phyloP scores from a whole-genome alignment of 805 yeast genomes.

The Diddensiella transvaalensis region DNA sequence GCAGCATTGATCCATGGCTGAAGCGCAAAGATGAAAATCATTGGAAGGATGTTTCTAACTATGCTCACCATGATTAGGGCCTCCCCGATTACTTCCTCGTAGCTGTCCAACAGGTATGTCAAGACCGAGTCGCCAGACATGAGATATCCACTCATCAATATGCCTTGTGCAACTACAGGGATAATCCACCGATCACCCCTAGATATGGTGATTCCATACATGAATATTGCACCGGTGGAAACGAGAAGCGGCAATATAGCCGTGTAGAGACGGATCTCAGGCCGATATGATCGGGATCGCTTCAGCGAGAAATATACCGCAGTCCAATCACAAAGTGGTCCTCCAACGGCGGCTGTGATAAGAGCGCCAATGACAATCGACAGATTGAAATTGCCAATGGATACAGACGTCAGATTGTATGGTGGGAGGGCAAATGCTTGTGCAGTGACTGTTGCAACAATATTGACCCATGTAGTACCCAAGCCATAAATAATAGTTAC shows the following conservation, averaged over 20 bases:
- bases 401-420: not conserved
- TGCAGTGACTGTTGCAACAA: not conserved
- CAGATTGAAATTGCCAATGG: not conserved
- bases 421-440: not conserved
- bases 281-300: not conserved
- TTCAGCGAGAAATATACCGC: not conserved
- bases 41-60: not conserved
- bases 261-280: not conserved
- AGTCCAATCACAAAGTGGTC: not conserved
- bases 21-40: not conserved
- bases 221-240: not conserved
- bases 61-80: not conserved
- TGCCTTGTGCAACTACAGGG: not conserved
- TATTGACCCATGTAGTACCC: not conserved
- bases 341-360: not conserved
- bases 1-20: not conserved
- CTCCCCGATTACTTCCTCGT: not conserved
- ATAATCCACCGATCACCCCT: not conserved
- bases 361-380: not conserved
- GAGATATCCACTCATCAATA: not conserved
- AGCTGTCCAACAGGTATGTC: not conserved
- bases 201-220: not conserved
- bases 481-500: not conserved
- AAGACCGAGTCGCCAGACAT: not conserved
- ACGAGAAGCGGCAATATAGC: not conserved